phyloP scores from a whole-genome alignment of 176 grass and related monocot species.

The Poa annua region DNA sequence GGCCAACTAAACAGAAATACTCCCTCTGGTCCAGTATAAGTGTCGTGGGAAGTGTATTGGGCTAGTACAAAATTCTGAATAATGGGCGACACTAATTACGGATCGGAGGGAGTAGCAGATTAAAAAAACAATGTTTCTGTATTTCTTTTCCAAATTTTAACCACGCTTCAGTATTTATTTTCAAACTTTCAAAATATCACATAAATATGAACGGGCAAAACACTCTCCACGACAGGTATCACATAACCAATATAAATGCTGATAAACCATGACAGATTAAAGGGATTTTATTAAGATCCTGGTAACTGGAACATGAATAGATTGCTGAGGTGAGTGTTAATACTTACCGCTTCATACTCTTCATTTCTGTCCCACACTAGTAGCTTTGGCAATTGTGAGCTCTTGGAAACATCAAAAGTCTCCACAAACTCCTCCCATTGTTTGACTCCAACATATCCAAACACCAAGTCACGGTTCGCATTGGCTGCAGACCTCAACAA shows the following conservation, averaged over 20 bases:
- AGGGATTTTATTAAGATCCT: slow-evolving; percentile 8
- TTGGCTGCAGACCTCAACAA: slow-evolving; percentile 85
- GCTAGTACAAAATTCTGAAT: no score
- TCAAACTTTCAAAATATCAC: neutral
- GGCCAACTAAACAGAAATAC: slow-evolving; percentile 19
- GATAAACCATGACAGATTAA: slow-evolving; percentile 10
- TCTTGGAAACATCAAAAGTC: slow-evolving; percentile 83
- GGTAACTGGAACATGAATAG: neutral
- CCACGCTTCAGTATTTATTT: neutral
- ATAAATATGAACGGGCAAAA: neutral
- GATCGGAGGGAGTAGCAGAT: no score
- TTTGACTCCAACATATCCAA: slow-evolving; percentile 85
- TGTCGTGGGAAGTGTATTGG: no score
- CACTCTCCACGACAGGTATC: neutral
- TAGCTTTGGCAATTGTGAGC: slow-evolving; percentile 77
- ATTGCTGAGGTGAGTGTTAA: slow-evolving; percentile 5
- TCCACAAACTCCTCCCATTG: slow-evolving; percentile 93
- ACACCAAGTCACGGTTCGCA: slow-evolving; percentile 92
- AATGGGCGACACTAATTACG: no score
- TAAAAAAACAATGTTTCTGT: neutral
- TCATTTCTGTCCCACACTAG: slow-evolving; percentile 94
- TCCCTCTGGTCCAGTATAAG: no score
- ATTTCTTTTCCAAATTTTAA: neutral
- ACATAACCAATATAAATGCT: slow-evolving; percentile 12
- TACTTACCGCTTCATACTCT: slow-evolving; percentile 85